Evolutionary conservation across 2,329 filamentous ascomycete species (phyloP).

Genomic region (Neobulgaria alba): DNA sequence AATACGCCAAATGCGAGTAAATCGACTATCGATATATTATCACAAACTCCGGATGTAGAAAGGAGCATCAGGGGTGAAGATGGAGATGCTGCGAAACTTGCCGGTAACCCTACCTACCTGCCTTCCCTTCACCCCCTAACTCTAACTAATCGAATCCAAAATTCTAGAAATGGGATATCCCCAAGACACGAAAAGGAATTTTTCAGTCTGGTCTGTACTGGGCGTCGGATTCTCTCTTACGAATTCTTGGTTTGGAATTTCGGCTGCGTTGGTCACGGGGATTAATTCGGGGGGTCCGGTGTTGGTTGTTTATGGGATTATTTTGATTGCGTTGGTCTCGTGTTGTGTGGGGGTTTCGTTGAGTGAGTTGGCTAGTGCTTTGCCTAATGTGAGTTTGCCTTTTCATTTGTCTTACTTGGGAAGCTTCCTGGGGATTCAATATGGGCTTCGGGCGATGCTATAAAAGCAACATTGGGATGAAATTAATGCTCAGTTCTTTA

Average conservation of each 20-base stretch:
- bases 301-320: slow-evolving; percentile 34
- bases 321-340: slow-evolving; percentile 33
- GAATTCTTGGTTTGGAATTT: slow-evolving; percentile 34
- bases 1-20: too few species aligned
- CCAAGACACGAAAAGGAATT: slow-evolving; percentile 34
- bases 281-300: slow-evolving; percentile 35
- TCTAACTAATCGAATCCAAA: background rate
- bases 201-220: slow-evolving; percentile 34
- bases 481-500: too few species aligned
- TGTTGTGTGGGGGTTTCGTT: slow-evolving; percentile 34
- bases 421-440: too few species aligned
- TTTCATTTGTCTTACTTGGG: too few species aligned
- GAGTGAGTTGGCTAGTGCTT: slow-evolving; percentile 34
- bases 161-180: slow-evolving; percentile 11
- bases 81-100: slow-evolving; percentile 4
- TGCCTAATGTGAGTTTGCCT: slow-evolving; percentile 28
- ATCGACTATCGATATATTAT: too few species aligned
- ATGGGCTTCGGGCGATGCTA: too few species aligned
- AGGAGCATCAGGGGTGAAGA: too few species aligned
- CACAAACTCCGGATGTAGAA: too few species aligned
- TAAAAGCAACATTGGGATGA: too few species aligned
- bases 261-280: slow-evolving; percentile 28
- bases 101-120: slow-evolving; percentile 6
- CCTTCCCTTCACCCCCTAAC: background rate
- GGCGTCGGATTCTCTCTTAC: slow-evolving; percentile 36